Evolutionary conservation across 768 basidiomycete genomes (phyloP), one percentile per base, ranked within the genome.

Genomic region (Agrocybe pediades): DNA sequence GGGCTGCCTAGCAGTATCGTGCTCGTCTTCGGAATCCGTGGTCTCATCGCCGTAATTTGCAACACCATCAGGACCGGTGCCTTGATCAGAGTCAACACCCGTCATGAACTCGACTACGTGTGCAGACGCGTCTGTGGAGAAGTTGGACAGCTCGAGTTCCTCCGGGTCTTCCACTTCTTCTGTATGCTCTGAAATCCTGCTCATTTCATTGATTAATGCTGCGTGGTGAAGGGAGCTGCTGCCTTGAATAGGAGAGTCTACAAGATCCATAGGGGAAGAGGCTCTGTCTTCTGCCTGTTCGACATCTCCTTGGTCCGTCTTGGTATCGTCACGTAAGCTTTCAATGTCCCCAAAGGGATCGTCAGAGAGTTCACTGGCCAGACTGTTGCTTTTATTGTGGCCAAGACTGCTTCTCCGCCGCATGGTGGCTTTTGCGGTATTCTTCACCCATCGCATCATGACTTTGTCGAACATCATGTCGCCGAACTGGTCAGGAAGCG

Each of bases 321-420:
- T 70, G 20, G 81, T 78, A 51, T 88, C 88, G 51, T 89, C 88
- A 27, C 81, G 75, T 62, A 95, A 66, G 61, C 92, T 94, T 65
- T 96, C 95, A 49, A 98, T 88, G 61, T 95, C 95, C 26, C 84
- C 83, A 70, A 98, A 98, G 7, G 92, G 90, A 73, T 98, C 95
- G 60, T 92, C 91, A 56, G 89, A 90, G 40, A 80, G 76, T 39
- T 80, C 72, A 24, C 72, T 77, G 49, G 73, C 63, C 55, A 66
- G 68, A 60, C 57, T 66, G 56, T 49, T 64, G 49, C 49, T 65
- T 51, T 52, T 72, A 56, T 59, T 74, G 59, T 52, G 55, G 29
- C 62, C 65, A 5, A 36, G n/a, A 13, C 33, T 36, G 3, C 33
- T n/a, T 36, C 33, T 36, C 3, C n/a, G 33, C 13, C 33, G 33